Evolutionary conservation across 202 grass and related monocot genomes (phyloP).

Genomic region (Schoenoplectus tabernaemontani): DNA sequence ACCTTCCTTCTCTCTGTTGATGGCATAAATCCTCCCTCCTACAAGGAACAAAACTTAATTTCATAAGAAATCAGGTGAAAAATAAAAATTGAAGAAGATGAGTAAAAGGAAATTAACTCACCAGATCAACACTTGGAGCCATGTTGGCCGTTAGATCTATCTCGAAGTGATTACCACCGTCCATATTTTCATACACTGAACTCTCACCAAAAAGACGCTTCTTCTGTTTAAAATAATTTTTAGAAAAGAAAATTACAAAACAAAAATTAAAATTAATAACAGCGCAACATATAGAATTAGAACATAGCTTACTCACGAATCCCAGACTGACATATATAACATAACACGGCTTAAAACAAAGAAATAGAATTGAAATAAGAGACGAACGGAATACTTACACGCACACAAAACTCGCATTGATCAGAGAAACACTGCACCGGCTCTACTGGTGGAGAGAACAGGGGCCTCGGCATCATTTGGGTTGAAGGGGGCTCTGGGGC

Average conservation of each 20-base stretch:
- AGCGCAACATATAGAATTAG: not conserved
- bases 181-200: not conserved
- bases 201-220: conserved; percentile 22
- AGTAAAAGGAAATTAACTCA: not conserved
- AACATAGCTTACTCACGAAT: not conserved
- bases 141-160: conserved; percentile 1
- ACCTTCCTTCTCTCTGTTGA: conserved; percentile 1
- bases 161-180: not conserved
- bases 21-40: not conserved
- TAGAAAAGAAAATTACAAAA: not conserved
- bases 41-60: not conserved
- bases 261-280: not conserved
- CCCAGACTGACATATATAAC: not conserved
- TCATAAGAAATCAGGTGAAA: not conserved
- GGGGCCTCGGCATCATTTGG: conserved; percentile 46
- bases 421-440: conserved; percentile 29
- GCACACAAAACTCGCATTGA: conserved; percentile 41
- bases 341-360: not conserved
- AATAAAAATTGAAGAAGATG: too few relatives aligned
- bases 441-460: conserved; percentile 20
- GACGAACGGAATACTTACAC: conserved; percentile 10
- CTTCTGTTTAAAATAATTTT: not conserved
- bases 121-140: not conserved
- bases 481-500: conserved; percentile 57
- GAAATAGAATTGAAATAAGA: not conserved